Conservation (phyloP, 441 rosid genomes). For the Populus trichocarpa region DNA sequence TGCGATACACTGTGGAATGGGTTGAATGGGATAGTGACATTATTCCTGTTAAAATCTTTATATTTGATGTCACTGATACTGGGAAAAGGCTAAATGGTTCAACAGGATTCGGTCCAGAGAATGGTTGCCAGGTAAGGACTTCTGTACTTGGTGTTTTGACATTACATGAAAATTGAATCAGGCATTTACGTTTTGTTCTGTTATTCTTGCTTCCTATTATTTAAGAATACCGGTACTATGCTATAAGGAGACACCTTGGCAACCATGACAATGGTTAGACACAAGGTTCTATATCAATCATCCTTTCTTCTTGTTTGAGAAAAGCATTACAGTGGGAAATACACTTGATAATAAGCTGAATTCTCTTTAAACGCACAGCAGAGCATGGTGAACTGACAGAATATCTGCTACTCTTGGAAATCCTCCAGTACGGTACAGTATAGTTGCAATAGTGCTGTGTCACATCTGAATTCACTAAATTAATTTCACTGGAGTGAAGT, state of each 20-base stretch:
- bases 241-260: too few species aligned
- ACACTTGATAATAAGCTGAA: not conserved
- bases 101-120: constrained; percentile 28
- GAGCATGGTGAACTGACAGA: not conserved
- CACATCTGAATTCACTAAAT: not conserved
- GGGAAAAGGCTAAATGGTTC: constrained; percentile 38
- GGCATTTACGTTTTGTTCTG: not conserved
- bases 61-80: constrained; percentile 74
- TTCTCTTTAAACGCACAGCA: not conserved
- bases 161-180: not conserved
- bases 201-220: not conserved
- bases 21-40: constrained; percentile 56
- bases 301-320: not conserved
- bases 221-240: not conserved
- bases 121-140: constrained; percentile 53
- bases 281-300: not conserved
- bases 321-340: not conserved
- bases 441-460: not conserved
- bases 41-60: constrained; percentile 62
- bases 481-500: not conserved
- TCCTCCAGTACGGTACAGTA: not conserved
- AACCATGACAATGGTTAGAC: too few species aligned
- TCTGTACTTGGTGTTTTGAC: not conserved
- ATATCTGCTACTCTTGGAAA: not conserved
- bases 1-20: constrained; percentile 72